These are phyloP conservation scores for Leccinum subgranulosum DNA, from an alignment of 768 basidiomycete species.

Conservation along the genomic window DNA sequence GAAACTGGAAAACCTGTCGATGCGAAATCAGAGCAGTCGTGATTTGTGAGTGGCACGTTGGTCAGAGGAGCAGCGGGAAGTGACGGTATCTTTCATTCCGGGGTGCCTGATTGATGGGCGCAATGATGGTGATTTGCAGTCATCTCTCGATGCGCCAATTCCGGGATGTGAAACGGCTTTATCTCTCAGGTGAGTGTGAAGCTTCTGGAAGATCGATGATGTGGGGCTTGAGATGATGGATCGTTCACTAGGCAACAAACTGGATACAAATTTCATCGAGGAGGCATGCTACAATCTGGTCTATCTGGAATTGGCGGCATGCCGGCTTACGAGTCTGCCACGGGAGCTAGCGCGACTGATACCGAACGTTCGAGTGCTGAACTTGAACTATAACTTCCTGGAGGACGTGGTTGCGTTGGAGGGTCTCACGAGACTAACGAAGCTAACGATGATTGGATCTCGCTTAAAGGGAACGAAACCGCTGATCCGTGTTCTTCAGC, in stretches of 20 bases:
- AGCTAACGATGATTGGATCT: slow-evolving; percentile 84
- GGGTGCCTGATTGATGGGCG: slow-evolving; percentile 35
- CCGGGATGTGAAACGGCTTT: slow-evolving; percentile 89
- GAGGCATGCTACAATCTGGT: slow-evolving; percentile 85
- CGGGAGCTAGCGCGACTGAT: slow-evolving; percentile 55
- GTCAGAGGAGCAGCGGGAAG: slow-evolving; percentile 23
- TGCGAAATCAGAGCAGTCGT: slow-evolving; percentile 83
- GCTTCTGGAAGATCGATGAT: slow-evolving; percentile 13
- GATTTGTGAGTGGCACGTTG: slow-evolving; percentile 58
- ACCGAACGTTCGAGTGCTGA: slow-evolving; percentile 87
- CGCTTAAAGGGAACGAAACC: slow-evolving; percentile 72
- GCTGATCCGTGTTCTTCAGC: slow-evolving; percentile 66
- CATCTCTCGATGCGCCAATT: slow-evolving; percentile 58
- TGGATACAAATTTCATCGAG: slow-evolving; percentile 56
- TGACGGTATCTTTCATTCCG: slow-evolving; percentile 38
- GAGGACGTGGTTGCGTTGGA: slow-evolving; percentile 66
- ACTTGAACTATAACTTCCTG: slow-evolving; percentile 97
- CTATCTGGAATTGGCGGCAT: slow-evolving; percentile 90
- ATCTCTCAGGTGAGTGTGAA: slow-evolving; percentile 77
- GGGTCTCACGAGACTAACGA: slow-evolving; percentile 72
- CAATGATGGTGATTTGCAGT: slow-evolving; percentile 37
- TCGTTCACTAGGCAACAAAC: slow-evolving; percentile 62
- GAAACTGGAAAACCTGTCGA: slow-evolving; percentile 84
- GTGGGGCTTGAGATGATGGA: slow-evolving; percentile 20
- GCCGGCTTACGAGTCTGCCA: slow-evolving; percentile 78